Evolutionary conservation across 2,329 filamentous ascomycete genomes (phyloP).

Genomic region (Dendrostoma leiphaemia): DNA sequence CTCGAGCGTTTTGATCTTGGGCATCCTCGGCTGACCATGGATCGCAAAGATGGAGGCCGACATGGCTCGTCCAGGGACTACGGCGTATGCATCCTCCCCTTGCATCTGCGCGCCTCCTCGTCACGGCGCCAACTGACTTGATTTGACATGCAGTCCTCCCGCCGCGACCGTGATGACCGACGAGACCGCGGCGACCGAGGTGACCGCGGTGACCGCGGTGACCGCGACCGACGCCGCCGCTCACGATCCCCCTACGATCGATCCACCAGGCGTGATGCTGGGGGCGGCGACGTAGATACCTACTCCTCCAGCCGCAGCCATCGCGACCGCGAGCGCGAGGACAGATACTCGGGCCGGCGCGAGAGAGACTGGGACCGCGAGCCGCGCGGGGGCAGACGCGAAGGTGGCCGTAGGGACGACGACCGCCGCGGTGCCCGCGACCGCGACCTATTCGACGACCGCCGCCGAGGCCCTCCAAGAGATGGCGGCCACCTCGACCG

Average conservation of each 20-base stretch:
- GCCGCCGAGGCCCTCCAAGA: constrained; percentile 44
- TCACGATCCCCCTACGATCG: constrained; percentile 83
- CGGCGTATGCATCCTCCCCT: constrained; percentile 38
- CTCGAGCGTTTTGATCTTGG: constrained; percentile 4
- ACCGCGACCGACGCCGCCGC: constrained; percentile 61
- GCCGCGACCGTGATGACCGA: constrained; percentile 35
- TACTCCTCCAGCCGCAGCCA: constrained; percentile 94
- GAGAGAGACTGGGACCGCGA: constrained; percentile 36
- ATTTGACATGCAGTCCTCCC: constrained; percentile 23
- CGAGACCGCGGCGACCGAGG: constrained; percentile 45
- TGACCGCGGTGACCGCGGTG: constrained; percentile 53
- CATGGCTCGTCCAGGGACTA: constrained; percentile 55
- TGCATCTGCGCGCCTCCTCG: background rate
- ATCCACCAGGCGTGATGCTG: constrained; percentile 69
- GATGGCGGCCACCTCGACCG: constrained; percentile 38
- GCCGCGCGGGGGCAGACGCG: constrained; percentile 52
- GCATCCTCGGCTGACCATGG: constrained; percentile 26
- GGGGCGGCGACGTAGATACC: constrained; percentile 68
- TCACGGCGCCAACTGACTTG: no score
- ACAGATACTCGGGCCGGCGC: constrained; percentile 70
- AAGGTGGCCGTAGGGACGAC: constrained; percentile 65
- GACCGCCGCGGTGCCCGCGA: constrained; percentile 55
- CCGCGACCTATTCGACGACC: constrained; percentile 62
- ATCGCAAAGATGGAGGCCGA: constrained; percentile 42
- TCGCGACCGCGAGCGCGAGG: constrained; percentile 89